Evolutionary conservation across 306 rosid species (phyloP), one percentile per base, ranked within the genome.

Genomic region (Glycine latifolia): DNA sequence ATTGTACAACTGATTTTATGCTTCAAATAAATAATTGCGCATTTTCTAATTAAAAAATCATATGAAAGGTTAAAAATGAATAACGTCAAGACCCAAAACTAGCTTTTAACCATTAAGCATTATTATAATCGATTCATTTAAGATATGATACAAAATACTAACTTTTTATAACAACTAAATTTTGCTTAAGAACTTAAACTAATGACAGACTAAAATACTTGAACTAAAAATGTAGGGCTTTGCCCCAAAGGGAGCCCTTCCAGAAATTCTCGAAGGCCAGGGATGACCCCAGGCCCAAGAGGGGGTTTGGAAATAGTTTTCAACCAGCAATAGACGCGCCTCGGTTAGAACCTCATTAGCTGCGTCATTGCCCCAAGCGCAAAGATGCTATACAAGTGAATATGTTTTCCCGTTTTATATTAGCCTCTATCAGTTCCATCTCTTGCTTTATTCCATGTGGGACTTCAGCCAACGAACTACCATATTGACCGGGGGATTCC

Each of bases 301-400:
- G 81, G 81, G 81, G 81, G 65, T 77, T 77, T 77, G 81, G 63
- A 77, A 77, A 63, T 77, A 77, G 81, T 77, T 77, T 77, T 77
- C 81, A 77, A 77, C 81, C 81, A 63, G 63, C 81, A 77, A 65
- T 77, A 33, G 81, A 77, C 73, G 72, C 80, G 63, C 81, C 63
- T 49, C 52, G 81, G 73, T 65, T 77, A 63, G 80, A 61, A 76
- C 80, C 80, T 76, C 80, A 76, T 60, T 76, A 76, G 80, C 72
- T 76, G 80, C 80, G 80, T 76, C 80, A 76, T 76, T 76, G 80
- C 80, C 80, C 80, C 80, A 76, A 60, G 80, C 80, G 80, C 80
- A 81, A 81, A 81, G 85, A 81, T 81, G 3, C 11, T 1, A 12
- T 43, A 0, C 0, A 5, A 0, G 0, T 0, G 2, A 26, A 1